Evolutionary conservation across 352 stramenopile species (phyloP).

Genomic region (Pythium sukuiense): DNA sequence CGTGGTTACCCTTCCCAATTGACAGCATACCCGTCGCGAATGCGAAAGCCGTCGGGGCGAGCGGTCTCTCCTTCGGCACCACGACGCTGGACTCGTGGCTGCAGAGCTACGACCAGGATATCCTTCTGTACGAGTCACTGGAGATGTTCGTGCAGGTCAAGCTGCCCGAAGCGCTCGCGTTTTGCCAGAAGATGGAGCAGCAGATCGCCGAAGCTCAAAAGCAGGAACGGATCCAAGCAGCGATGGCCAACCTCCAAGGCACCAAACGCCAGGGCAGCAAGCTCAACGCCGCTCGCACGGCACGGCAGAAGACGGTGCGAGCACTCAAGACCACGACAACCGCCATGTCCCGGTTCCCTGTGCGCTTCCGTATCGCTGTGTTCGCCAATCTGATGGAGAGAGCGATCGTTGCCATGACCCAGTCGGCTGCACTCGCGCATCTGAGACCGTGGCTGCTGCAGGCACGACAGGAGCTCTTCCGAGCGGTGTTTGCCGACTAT

Average conservation of each 20-base stretch:
- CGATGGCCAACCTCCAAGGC: neutral
- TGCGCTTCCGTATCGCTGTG: constrained; percentile 43
- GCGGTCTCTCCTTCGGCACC: constrained; percentile 21
- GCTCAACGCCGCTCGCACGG: neutral
- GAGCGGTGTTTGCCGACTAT: constrained; percentile 49
- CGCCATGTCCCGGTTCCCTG: constrained; percentile 34
- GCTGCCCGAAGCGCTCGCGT: constrained; percentile 43
- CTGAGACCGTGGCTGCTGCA: constrained; percentile 31
- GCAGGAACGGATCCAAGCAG: constrained; percentile 14
- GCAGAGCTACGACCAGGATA: constrained; percentile 42
- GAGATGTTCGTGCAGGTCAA: constrained; percentile 51
- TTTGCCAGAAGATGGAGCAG: constrained; percentile 43
- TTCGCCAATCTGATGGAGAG: constrained; percentile 49
- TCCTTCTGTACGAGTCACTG: constrained; percentile 49
- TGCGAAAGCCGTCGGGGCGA: constrained; percentile 3
- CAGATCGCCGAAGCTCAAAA: constrained; percentile 21
- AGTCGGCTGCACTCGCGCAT: constrained; percentile 35
- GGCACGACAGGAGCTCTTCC: constrained; percentile 43
- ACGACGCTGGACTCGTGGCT: constrained; percentile 46
- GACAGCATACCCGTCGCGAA: constrained; percentile 4
- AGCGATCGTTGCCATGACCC: constrained; percentile 33
- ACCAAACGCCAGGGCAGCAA: neutral
- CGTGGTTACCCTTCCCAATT: constrained; percentile 29
- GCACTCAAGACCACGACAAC: neutral
- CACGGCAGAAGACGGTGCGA: neutral